Percentiles rank a stretch among this genome's conserved stretches.
Conservation (phyloP, 805 yeast genomes). For the Hanseniaspora vineae region DNA sequence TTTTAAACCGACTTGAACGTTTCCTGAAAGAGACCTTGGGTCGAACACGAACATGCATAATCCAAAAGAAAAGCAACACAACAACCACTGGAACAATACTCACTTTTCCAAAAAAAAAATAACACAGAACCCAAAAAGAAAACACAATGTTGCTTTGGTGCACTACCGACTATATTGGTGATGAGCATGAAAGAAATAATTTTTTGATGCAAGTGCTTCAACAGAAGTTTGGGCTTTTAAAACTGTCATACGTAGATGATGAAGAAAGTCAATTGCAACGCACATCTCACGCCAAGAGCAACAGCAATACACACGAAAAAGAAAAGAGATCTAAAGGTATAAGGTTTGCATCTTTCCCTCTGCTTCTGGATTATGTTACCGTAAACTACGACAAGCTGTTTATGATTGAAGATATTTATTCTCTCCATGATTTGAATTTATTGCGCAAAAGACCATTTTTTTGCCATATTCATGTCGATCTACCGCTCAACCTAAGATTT, state of each 20-base stretch:
- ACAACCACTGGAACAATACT: neutral
- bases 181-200: neutral
- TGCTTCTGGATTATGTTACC: constrained; percentile 49
- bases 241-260: neutral
- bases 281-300: too few relatives aligned
- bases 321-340: neutral
- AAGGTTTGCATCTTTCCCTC: neutral
- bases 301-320: neutral
- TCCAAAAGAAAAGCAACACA: neutral
- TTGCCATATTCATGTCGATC: constrained; percentile 65
- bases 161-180: neutral
- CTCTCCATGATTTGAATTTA: constrained; percentile 29
- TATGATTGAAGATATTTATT: constrained; percentile 42
- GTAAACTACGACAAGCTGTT: constrained; percentile 48
- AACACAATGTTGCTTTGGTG: neutral
- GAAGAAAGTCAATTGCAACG: neutral
- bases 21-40: too few relatives aligned
- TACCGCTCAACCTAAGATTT: constrained; percentile 44
- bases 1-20: too few relatives aligned
- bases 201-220: neutral
- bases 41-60: too few relatives aligned
- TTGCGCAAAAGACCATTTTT: constrained; percentile 69
- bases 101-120: neutral
- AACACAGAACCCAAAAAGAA: neutral
- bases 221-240: neutral